Evolutionary conservation across 2,329 filamentous ascomycete species (phyloP).

Genomic region (Xylariomycetidae sp.): DNA sequence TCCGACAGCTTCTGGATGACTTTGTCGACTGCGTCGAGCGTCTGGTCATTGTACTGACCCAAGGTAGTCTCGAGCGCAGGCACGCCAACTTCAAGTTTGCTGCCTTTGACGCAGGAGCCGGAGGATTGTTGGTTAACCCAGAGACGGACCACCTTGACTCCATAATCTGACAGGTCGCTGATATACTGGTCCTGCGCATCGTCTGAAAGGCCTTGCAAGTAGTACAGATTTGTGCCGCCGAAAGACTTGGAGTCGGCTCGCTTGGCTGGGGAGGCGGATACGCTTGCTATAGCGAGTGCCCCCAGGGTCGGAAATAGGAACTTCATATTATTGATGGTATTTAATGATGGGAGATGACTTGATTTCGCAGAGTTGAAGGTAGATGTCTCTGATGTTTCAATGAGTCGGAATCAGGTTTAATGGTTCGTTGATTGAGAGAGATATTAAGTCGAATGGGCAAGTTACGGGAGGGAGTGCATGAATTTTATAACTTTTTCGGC

Average conservation of each 20-base stretch:
- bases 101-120: constrained; percentile 24
- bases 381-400: too few relatives aligned
- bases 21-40: constrained; percentile 25
- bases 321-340: too few relatives aligned
- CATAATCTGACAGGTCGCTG: constrained; percentile 17
- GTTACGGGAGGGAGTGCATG: too few relatives aligned
- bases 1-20: constrained; percentile 21
- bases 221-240: constrained; percentile 26
- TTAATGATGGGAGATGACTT: too few relatives aligned
- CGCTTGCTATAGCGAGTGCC: too few relatives aligned
- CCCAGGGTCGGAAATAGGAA: too few relatives aligned
- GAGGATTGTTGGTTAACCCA: constrained; percentile 22
- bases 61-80: constrained; percentile 18
- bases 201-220: constrained; percentile 23
- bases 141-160: constrained; percentile 25
- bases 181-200: constrained; percentile 23
- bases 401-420: too few relatives aligned
- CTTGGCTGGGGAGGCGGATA: too few relatives aligned
- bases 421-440: too few relatives aligned
- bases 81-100: constrained; percentile 14
- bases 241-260: constrained; percentile 15
- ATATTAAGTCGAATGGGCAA: too few relatives aligned
- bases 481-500: too few relatives aligned
- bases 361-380: too few relatives aligned
- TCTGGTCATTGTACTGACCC: constrained; percentile 20